Base-by-base conservation (phyloP, 2,329 filamentous ascomycete species). In the Ceratocystis cubensis region DNA sequence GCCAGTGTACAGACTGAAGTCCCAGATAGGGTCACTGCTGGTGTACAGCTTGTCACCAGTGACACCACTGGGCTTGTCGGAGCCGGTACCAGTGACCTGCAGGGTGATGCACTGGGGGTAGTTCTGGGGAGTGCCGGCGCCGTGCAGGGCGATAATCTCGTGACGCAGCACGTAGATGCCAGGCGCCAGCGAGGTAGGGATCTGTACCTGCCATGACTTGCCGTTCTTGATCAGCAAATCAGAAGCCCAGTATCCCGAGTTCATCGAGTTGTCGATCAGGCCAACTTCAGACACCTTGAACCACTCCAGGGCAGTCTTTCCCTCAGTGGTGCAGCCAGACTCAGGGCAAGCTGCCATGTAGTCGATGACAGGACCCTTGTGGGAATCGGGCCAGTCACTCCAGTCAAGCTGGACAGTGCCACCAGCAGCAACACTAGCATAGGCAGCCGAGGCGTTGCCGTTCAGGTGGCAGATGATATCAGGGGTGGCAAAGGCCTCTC, bases 311-410 rank as follows among this genome's bases (percentile, higher is more conserved):
- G 73, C 71, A 5, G 73, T 73, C 75, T 83, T 81, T 74, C 81
- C 78, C 65, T 80, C 79, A 5, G 75, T 75, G 25, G 78, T 74
- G 72, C 82, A 85, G 72, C 84, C 80, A 33, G 78, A 80, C 22
- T 68, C 69, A 61, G 78, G 76, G 74, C 80, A 82, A 69, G 78
- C 77, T 67, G 84, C 84, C 46, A 86, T 75, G 76, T 86, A 86
- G 72, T 80, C 80, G 70, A 85, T 78, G 70, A 86, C 78, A 20
- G 84, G 84, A 1, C 84, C 84, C 70, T 85, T 79, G 76, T 89
- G 80, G 65, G 78, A 81, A 8, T 81, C 77, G n/a, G 86, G 85
- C 86, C 86, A 89, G 17, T 77, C 76, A 67, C 79, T 82, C 86
- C 86, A 88, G 71, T 83, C 79, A 62, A 88, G 75, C 67, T 81